Evolutionary conservation across 805 yeast species (phyloP), one percentile per base, ranked within the genome.

Genomic region (Wickerhamiella siamensis): DNA sequence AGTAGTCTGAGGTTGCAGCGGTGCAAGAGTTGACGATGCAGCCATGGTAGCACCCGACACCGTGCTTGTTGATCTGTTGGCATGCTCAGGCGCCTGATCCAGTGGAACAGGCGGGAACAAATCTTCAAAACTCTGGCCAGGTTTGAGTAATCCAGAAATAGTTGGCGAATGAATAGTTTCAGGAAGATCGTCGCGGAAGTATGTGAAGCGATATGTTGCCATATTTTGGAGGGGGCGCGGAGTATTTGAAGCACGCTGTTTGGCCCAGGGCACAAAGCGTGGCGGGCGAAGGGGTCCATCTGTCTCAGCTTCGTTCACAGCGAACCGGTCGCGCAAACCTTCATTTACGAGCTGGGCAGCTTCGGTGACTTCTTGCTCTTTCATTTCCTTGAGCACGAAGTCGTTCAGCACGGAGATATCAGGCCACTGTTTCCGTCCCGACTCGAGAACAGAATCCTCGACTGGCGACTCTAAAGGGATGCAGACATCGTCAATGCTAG

Each of bases 151-250:
- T 0, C 95, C 95, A 3, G 93, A 79, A 20, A 87, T 78, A 4
- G 83, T 78, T 2, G 94, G 84, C 0, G 95, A 75, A 59, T 87
- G 96, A 19, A 87, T 74, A 0, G 97, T 87, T n/a, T 84, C 75
- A 14, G 79, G 81, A 49, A 88, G 60, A 53, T 84, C 93, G 48
- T 86, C 95, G 49, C 97, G 70, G 61, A 91, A 88, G 56, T 88
- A 88, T 0, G 97, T 84, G 64, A 83, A 88, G 48, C 97, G 67
- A 57, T 75, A 77, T 46, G 71, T 75, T 14, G 69, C 69, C 38
- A 29, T 31, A 12, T 17, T 36, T 37, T 31, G 44, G 36, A 9
- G 42, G 35, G 29, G 42, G 35, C 35, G 40, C 43, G 16, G 49
- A 42, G 5, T 47, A 31, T 38, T 24, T 24, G 29, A 24, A n/a